Base-by-base conservation (phyloP, 805 yeast species). In the Saturnispora sekii region DNA sequence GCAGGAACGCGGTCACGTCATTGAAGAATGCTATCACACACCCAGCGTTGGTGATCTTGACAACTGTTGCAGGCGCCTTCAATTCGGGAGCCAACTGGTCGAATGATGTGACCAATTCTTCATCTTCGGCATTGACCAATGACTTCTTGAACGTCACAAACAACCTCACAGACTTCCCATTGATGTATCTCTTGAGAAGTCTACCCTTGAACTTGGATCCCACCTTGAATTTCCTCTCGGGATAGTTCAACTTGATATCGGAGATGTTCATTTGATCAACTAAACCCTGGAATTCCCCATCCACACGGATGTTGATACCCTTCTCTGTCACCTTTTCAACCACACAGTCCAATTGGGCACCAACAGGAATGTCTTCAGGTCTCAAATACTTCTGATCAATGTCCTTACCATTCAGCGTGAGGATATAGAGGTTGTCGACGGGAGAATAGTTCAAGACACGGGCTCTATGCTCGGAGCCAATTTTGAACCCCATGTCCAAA, bases 181-280 rank as follows among this genome's bases (percentile, higher is more conserved):
- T 65, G 34, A 60, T 54, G 37, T 72, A 65, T 17, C 74, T 70
- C 43, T 64, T 70, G 52, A 86, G 62, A 10, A 87, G 74, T 65
- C 95, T 76, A 50, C 81, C 93, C 54, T 74, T 83, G 29, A 86
- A 85, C 53, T 80, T 83, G 36, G 82, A 68, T 10, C 96, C 97
- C 37, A 81, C 78, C 63, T 84, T 85, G 71, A 81, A 90, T 57
- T 87, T 86, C 68, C 93, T 76, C 64, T 93, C 97, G 5, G 98
- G 98, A 58, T 90, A 82, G 3, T 78, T 77, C 51, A 90, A 69
- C 59, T 79, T 81, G 47, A 84, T 73, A 62, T 93, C 99, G 53
- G 95, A 81, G 62, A 93, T 75, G 55, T 90, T 96, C 21, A 67
- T 58, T 26, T 77, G 69, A 11, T 85, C 81, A 28, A 86, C 97